Evolutionary conservation across 2,329 filamentous ascomycete genomes (phyloP).

Genomic region (Blastomyces parvus): DNA sequence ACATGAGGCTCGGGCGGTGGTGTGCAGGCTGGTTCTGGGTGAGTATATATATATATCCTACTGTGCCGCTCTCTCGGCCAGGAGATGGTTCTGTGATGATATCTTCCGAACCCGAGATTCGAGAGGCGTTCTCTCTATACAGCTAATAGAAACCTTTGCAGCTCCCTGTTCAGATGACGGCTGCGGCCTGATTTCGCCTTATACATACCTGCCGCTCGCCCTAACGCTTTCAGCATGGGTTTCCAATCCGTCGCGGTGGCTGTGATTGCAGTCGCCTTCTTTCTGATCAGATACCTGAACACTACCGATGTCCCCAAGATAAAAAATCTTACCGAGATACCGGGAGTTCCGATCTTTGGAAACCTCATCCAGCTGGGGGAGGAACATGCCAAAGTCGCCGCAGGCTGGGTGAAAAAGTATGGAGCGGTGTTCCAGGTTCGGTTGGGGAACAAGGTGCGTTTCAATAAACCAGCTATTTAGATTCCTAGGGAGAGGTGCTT

Average conservation of each 20-base stretch:
- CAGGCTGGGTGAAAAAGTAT: conserved; percentile 51
- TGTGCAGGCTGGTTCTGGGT: neutral
- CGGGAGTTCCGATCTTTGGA: conserved; percentile 54
- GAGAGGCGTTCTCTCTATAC: too few relatives aligned
- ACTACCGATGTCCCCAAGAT: conserved; percentile 51
- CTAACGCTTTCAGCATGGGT: conserved; percentile 11
- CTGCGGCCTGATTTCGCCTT: too few relatives aligned
- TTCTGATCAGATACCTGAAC: conserved; percentile 36
- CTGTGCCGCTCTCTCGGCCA: too few relatives aligned
- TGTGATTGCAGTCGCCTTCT: conserved; percentile 29
- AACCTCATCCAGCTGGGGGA: conserved; percentile 53
- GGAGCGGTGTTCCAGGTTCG: conserved; percentile 58
- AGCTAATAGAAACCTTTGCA: neutral
- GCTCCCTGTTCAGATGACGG: too few relatives aligned
- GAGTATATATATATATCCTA: too few relatives aligned
- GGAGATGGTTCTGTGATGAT: too few relatives aligned
- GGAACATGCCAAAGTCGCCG: conserved; percentile 47
- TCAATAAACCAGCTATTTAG: neutral
- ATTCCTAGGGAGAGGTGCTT: too few relatives aligned
- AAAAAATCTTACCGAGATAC: conserved; percentile 52
- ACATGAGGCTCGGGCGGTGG: too few relatives aligned
- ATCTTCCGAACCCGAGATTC: too few relatives aligned
- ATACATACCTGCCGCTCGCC: neutral
- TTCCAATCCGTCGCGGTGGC: conserved; percentile 20
- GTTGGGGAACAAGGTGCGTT: conserved; percentile 54